Percentiles rank a stretch among this genome's conserved stretches.
Conservation (phyloP, 495 filamentous ascomycete species). For the Poronia punctata region DNA sequence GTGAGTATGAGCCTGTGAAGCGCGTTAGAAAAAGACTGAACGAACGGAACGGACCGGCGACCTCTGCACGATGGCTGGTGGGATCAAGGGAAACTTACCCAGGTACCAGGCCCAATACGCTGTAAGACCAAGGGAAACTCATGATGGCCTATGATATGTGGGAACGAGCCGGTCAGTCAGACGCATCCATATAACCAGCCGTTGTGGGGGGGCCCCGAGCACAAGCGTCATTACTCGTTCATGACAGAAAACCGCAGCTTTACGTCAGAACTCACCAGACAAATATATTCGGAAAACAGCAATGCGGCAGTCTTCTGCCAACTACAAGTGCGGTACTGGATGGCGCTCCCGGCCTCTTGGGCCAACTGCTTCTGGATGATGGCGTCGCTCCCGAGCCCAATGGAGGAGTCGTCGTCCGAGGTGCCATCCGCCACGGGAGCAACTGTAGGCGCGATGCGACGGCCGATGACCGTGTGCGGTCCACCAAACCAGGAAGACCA, state of each 20-base stretch:
- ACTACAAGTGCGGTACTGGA: constrained; percentile 84
- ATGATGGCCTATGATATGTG: constrained; percentile 79
- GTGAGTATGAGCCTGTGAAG: constrained; percentile 60
- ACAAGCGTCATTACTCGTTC: background rate
- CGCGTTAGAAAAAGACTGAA: too few species aligned
- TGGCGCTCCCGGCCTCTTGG: constrained; percentile 66
- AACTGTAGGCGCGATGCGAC: constrained; percentile 36
- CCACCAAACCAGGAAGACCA: constrained; percentile 35
- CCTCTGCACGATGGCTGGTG: too few species aligned
- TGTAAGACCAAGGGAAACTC: constrained; percentile 89
- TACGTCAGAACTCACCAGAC: constrained; percentile 42
- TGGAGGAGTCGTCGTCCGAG: constrained; percentile 29
- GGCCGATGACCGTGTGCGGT: constrained; percentile 27
- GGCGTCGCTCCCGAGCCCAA: constrained; percentile 33
- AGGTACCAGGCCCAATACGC: constrained; percentile 76
- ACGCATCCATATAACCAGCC: background rate
- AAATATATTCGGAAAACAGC: constrained; percentile 89
- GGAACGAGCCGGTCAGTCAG: constrained; percentile 10
- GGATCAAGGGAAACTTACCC: constrained; percentile 41
- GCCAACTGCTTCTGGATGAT: constrained; percentile 68
- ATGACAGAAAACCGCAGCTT: background rate
- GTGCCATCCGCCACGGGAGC: constrained; percentile 24
- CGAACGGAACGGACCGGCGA: too few species aligned
- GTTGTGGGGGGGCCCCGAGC: background rate
- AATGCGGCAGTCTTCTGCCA: constrained; percentile 88